Evolutionary conservation across 192 early-diverging fungal species (phyloP).

Genomic region (Coemansia sp.): DNA sequence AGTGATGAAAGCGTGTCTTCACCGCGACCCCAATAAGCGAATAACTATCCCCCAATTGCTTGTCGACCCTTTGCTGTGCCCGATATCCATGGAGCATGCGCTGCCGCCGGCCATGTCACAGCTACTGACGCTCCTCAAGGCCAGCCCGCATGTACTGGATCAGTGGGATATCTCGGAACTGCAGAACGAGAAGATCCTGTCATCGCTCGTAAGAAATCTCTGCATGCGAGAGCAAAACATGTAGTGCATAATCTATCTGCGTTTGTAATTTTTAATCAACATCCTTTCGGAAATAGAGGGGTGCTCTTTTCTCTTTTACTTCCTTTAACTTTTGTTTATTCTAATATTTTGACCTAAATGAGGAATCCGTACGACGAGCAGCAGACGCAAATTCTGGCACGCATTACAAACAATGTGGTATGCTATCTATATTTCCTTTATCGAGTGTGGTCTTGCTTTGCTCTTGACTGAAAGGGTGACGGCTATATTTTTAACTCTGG

Average conservation of each 20-base stretch:
- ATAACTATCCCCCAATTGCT: conserved; percentile 71
- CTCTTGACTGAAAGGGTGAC: neutral
- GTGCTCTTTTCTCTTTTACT: neutral
- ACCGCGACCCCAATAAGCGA: conserved; percentile 65
- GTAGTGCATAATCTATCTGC: neutral
- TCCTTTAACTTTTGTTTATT: neutral
- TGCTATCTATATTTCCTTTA: neutral
- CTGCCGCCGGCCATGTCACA: conserved; percentile 45
- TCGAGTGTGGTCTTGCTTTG: neutral
- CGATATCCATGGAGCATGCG: conserved; percentile 39
- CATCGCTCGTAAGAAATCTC: conserved; percentile 24
- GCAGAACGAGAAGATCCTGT: conserved; percentile 44
- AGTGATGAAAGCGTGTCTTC: conserved; percentile 71
- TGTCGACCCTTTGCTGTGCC: conserved; percentile 63
- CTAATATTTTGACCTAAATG: conserved; percentile 24
- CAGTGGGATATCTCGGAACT: conserved; percentile 47
- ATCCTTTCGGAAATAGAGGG: neutral
- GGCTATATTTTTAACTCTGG: neutral
- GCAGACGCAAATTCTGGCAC: conserved; percentile 54
- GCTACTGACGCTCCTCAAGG: conserved; percentile 46
- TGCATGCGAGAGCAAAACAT: conserved; percentile 31
- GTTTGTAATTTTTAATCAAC: neutral
- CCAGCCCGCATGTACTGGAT: conserved; percentile 40
- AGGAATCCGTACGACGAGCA: conserved; percentile 57
- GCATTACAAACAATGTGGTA: conserved; percentile 54